A percentile compares a stretch with the other conserved stretches of the same genome.
phyloP scores from a whole-genome alignment of 345 rosid genomes.

The Tarenaya hassleriana region DNA sequence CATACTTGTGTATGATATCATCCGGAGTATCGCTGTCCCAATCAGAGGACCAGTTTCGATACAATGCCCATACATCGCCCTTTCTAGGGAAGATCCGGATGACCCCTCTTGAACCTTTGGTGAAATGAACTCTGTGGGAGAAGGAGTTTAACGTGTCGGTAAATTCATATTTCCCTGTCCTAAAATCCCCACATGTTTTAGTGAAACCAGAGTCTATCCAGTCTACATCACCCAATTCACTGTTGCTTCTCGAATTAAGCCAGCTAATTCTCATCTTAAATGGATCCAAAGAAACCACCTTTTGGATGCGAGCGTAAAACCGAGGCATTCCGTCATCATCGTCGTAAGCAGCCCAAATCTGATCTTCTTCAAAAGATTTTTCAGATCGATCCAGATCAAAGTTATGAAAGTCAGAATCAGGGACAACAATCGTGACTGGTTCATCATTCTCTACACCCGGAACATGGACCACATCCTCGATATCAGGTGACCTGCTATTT shows the following conservation, averaged over 20 bases:
- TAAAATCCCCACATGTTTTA: conserved; percentile 85
- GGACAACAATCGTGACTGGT: conserved; percentile 51
- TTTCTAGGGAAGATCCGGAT: conserved; percentile 61
- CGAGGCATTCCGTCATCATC: conserved; percentile 96
- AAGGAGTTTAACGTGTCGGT: conserved; percentile 54
- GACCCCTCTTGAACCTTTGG: conserved; percentile 60
- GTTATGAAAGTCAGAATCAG: conserved; percentile 90
- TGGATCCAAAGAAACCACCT: conserved; percentile 68
- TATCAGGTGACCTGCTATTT: conserved; percentile 8
- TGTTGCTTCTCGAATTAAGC: conserved; percentile 72
- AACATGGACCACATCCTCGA: conserved; percentile 16
- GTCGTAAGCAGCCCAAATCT: conserved; percentile 98
- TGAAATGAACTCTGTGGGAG: conserved; percentile 79
- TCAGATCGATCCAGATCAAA: conserved; percentile 79
- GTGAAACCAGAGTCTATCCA: conserved; percentile 84
- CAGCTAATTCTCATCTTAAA: conserved; percentile 86
- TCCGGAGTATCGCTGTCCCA: conserved; percentile 68
- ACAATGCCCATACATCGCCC: conserved; percentile 92
- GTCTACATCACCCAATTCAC: conserved; percentile 51
- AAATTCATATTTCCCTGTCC: conserved; percentile 50
- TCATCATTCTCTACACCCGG: conserved; percentile 20
- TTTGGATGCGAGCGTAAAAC: conserved; percentile 83
- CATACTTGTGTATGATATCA: conserved; percentile 64
- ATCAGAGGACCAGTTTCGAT: conserved; percentile 75
- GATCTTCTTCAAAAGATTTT: conserved; percentile 58